These are phyloP conservation scores for Mycena rosella DNA, from an alignment of 768 basidiomycete genomes.

Conservation along the genomic window DNA sequence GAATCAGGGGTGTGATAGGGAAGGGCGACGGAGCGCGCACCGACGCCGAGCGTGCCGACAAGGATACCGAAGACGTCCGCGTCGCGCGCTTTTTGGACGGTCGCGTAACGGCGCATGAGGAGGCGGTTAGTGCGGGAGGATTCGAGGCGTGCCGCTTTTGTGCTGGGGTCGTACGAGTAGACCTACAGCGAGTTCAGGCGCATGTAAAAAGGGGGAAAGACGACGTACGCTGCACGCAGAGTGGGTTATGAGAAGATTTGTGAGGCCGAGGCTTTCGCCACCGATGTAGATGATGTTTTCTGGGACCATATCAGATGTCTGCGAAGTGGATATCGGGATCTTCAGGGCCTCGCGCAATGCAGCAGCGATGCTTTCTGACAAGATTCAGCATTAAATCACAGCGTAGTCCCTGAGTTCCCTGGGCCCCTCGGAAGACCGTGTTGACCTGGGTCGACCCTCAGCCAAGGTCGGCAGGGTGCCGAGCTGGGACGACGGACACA, in stretches of 20 bases:
- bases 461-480: no score
- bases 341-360: slow-evolving; percentile 45
- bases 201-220: neutral
- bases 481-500: no score
- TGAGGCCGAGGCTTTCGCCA: slow-evolving; percentile 80
- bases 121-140: slow-evolving; percentile 81
- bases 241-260: slow-evolving; percentile 90
- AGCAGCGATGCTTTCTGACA: slow-evolving; percentile 25
- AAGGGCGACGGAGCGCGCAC: slow-evolving; percentile 53
- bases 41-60: slow-evolving; percentile 92
- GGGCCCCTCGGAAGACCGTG: no score
- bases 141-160: slow-evolving; percentile 62
- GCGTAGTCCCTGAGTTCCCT: no score
- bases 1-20: neutral
- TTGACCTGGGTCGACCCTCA: no score
- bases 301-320: slow-evolving; percentile 14
- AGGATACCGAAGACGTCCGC: slow-evolving; percentile 96
- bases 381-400: slow-evolving; percentile 1
- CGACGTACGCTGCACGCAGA: slow-evolving; percentile 69
- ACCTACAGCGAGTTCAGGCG: slow-evolving; percentile 59
- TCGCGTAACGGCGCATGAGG: slow-evolving; percentile 90
- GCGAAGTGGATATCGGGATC: slow-evolving; percentile 17
- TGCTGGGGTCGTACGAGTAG: slow-evolving; percentile 79
- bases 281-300: slow-evolving; percentile 72
- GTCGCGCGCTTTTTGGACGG: slow-evolving; percentile 89